Evolutionary conservation across 2,329 filamentous ascomycete species (phyloP).

Genomic region (Fusarium sp.): DNA sequence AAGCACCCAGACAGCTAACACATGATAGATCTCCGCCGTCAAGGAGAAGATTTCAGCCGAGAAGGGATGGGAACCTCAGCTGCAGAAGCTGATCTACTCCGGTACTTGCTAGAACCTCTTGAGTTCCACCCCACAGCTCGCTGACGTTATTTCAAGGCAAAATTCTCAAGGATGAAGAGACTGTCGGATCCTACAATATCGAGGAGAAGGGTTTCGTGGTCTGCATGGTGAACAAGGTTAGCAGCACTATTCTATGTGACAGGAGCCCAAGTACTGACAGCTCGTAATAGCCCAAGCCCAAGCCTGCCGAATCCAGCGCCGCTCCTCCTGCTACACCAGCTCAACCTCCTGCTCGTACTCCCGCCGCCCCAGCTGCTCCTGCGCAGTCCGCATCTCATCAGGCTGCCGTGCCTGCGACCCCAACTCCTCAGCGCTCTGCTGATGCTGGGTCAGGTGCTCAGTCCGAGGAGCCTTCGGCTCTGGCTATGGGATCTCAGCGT

Average conservation of each 20-base stretch:
- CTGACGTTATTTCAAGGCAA: conserved; percentile 73
- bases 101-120: conserved; percentile 64
- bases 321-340: conserved; percentile 70
- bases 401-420: conserved; percentile 63
- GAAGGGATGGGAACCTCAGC: conserved; percentile 92
- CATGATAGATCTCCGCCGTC: conserved; percentile 80
- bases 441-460: conserved; percentile 57
- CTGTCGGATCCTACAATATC: conserved; percentile 96
- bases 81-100: conserved; percentile 98
- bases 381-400: conserved; percentile 59
- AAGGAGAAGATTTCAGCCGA: conserved; percentile 93
- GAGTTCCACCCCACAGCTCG: conserved; percentile 22
- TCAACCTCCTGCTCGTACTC: conserved; percentile 68
- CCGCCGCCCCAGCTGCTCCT: conserved; percentile 63
- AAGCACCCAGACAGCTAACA: conserved; percentile 26
- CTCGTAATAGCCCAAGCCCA: conserved; percentile 67
- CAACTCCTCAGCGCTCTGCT: conserved; percentile 63
- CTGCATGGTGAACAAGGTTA: conserved; percentile 97
- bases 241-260: conserved; percentile 25
- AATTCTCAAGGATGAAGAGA: conserved; percentile 97
- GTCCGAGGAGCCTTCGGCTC: conserved; percentile 73
- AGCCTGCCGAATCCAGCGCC: conserved; percentile 73
- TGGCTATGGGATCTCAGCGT: conserved; percentile 86
- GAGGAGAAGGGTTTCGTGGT: conserved; percentile 99
- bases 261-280: conserved; percentile 23